Percentiles rank a stretch among this genome's conserved stretches.
Evolutionary conservation across 140 eudicot genomes (phyloP).

Genomic region (Ambrosia hybrid): DNA sequence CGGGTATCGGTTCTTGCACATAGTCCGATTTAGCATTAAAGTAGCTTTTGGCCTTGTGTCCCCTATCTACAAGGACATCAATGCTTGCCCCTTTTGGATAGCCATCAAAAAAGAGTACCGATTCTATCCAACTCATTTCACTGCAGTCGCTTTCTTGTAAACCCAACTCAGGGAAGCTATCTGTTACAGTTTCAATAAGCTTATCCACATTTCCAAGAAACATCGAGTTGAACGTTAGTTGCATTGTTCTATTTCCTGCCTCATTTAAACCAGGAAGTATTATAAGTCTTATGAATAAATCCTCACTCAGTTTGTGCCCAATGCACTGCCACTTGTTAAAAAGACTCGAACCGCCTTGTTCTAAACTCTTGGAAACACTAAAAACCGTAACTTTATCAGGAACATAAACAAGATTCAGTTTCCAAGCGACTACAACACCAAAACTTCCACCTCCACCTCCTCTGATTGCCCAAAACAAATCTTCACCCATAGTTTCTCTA

Average conservation of each 20-base stretch:
- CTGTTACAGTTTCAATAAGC: slow-evolving; percentile 13
- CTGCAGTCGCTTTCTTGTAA: slow-evolving; percentile 31
- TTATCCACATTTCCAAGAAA: slow-evolving; percentile 35
- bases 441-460: slow-evolving; percentile 51
- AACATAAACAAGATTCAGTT: slow-evolving; percentile 38
- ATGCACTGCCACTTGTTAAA: slow-evolving; percentile 35
- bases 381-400: slow-evolving; percentile 41
- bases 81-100: background rate
- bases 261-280: slow-evolving; percentile 1
- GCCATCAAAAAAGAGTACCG: slow-evolving; percentile 13
- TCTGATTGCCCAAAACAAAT: slow-evolving; percentile 42
- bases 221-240: slow-evolving; percentile 28
- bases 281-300: slow-evolving; percentile 30
- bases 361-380: slow-evolving; percentile 24
- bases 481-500: slow-evolving; percentile 39
- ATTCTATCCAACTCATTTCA: slow-evolving; percentile 43
- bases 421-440: slow-evolving; percentile 44
- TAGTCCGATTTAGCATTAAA: slow-evolving; percentile 42
- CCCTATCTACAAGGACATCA: slow-evolving; percentile 22
- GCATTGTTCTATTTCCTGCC: slow-evolving; percentile 17
- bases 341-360: slow-evolving; percentile 30
- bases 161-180: slow-evolving; percentile 37
- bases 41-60: background rate
- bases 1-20: slow-evolving; percentile 28
- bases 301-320: slow-evolving; percentile 20